phyloP scores from a whole-genome alignment of 139 green algal species.

The Edaphochlamys debaryana region DNA sequence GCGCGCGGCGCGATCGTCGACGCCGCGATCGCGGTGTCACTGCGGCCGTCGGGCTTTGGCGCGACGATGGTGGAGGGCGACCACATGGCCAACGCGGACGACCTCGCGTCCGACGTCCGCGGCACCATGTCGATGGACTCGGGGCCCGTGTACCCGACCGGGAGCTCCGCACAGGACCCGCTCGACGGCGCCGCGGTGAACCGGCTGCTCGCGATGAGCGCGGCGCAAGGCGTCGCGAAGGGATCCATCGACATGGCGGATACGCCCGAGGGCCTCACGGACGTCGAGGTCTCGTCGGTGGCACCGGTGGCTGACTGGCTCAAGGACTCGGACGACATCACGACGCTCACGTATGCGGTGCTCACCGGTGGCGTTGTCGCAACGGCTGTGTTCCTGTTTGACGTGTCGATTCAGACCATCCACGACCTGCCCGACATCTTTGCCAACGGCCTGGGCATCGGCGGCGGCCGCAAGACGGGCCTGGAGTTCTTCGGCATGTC shows the following conservation, averaged over 20 bases:
- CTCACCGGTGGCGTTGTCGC: constrained; percentile 61
- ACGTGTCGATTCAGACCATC: constrained; percentile 71
- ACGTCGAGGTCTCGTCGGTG: constrained; percentile 38
- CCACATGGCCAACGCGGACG: background rate
- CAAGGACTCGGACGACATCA: constrained; percentile 52
- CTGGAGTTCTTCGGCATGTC: constrained; percentile 48
- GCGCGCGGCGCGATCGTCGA: background rate
- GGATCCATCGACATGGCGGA: constrained; percentile 42
- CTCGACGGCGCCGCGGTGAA: background rate
- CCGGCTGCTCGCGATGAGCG: background rate
- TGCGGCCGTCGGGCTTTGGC: constrained; percentile 12
- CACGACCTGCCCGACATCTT: constrained; percentile 72
- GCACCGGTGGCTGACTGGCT: constrained; percentile 40
- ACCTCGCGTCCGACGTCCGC: background rate
- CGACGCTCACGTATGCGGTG: constrained; percentile 55
- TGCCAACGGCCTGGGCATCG: constrained; percentile 55
- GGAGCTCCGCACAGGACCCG: background rate
- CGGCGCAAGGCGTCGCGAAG: background rate
- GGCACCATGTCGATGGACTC: background rate
- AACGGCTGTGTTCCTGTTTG: constrained; percentile 64
- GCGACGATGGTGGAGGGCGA: background rate
- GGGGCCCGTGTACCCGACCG: background rate
- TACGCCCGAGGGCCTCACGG: constrained; percentile 53
- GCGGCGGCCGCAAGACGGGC: constrained; percentile 64
- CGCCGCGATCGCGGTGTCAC: constrained; percentile 9